Conservation (phyloP, 2,329 filamentous ascomycete species). For the Didymellaceae sp. region DNA sequence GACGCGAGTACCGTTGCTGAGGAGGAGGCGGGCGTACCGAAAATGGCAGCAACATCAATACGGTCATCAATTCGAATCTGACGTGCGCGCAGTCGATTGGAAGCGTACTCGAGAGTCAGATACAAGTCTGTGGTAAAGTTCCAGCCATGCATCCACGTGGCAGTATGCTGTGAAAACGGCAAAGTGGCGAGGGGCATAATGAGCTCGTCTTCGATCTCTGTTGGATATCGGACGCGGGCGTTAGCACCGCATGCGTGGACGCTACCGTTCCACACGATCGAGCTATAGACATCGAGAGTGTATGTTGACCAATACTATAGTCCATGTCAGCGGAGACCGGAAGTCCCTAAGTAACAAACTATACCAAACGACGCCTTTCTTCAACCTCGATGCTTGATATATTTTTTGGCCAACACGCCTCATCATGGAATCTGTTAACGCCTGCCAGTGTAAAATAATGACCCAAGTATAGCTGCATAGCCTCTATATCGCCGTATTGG, state of each 20-base stretch:
- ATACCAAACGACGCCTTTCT: neutral
- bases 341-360: too few relatives aligned
- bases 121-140: constrained; percentile 66
- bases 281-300: too few relatives aligned
- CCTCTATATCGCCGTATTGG: constrained; percentile 58
- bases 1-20: too few relatives aligned
- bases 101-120: constrained; percentile 60
- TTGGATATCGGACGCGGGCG: constrained; percentile 56
- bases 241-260: too few relatives aligned
- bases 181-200: constrained; percentile 29
- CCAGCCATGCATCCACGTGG: constrained; percentile 62
- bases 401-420: constrained; percentile 57
- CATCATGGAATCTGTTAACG: constrained; percentile 61
- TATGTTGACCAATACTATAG: too few relatives aligned
- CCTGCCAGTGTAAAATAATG: constrained; percentile 58
- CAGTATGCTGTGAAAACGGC: too few relatives aligned
- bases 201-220: constrained; percentile 56
- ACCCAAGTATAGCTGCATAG: constrained; percentile 60
- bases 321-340: too few relatives aligned
- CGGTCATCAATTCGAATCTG: too few relatives aligned
- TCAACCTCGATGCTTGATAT: neutral
- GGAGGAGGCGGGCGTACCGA: too few relatives aligned
- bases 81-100: too few relatives aligned
- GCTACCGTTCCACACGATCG: too few relatives aligned
- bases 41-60: neutral